Percentiles rank a stretch among this genome's conserved stretches.
Evolutionary conservation across 2,329 filamentous ascomycete species (phyloP).

Genomic region (Penicillium fuscoglaucum): DNA sequence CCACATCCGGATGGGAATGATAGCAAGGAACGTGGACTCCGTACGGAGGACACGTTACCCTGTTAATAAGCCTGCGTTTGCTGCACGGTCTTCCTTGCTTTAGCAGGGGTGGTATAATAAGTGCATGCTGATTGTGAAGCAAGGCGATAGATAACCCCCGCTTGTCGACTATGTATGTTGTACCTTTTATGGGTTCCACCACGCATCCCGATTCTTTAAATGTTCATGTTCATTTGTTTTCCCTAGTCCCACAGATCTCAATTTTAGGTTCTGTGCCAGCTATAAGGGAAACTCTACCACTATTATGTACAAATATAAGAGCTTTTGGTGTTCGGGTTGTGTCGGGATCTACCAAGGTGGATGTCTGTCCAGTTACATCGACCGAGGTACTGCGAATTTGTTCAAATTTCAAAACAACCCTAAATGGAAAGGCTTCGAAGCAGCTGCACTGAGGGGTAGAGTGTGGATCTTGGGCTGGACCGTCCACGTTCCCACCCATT

Average conservation of each 20-base stretch:
- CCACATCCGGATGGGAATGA: no score
- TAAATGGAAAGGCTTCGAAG: not conserved
- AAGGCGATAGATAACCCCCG: not conserved
- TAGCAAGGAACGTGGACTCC: not conserved
- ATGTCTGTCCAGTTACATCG: not conserved
- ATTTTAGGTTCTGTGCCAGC: not conserved
- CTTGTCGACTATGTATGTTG: not conserved
- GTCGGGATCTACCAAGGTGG: not conserved
- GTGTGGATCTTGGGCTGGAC: constrained; percentile 11
- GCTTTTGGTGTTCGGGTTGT: not conserved
- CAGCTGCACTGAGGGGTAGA: not conserved
- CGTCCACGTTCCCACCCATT: constrained; percentile 7
- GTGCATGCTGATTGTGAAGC: not conserved
- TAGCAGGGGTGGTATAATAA: not conserved
- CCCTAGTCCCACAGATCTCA: not conserved
- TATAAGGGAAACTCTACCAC: not conserved
- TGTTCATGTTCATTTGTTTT: not conserved
- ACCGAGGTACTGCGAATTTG: constrained; percentile 2
- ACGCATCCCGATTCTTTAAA: not conserved
- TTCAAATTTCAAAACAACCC: not conserved
- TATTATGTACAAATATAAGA: no score
- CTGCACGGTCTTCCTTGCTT: not conserved
- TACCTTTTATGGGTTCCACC: not conserved
- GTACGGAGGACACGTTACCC: not conserved
- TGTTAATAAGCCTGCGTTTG: not conserved